phyloP scores from a whole-genome alignment of 1,284 basidiomycete species.

The Heliocybe sulcata region DNA sequence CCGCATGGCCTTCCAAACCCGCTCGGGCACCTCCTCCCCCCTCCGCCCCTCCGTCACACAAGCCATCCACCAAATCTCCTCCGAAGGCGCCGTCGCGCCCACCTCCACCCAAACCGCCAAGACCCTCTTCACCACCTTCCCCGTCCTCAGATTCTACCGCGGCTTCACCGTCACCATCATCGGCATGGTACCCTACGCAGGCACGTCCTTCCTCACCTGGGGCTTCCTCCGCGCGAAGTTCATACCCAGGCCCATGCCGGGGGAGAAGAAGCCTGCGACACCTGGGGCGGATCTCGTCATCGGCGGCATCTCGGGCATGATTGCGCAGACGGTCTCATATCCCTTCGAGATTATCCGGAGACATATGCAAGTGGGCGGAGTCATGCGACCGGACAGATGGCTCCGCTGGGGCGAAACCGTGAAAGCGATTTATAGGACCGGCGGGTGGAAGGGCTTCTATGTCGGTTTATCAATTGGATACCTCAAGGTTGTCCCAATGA shows the following conservation, averaged over 20 bases:
- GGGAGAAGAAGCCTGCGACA: conserved; percentile 13
- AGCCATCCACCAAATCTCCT: conserved; percentile 64
- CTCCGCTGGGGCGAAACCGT: conserved; percentile 78
- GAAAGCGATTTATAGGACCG: conserved; percentile 50
- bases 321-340: conserved; percentile 90
- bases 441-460: conserved; percentile 88
- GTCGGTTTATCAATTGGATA: conserved; percentile 93
- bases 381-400: conserved; percentile 72
- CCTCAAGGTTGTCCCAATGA: conserved; percentile 97
- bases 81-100: conserved; percentile 39
- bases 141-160: conserved; percentile 88
- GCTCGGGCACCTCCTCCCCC: conserved; percentile 23
- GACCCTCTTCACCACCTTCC: conserved; percentile 46
- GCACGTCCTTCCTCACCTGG: conserved; percentile 93
- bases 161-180: conserved; percentile 89
- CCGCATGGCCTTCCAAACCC: conserved; percentile 88
- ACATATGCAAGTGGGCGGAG: conserved; percentile 94
- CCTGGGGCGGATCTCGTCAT: conserved; percentile 62
- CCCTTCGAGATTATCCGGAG: conserved; percentile 94
- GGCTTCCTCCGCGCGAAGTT: conserved; percentile 73
- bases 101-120: conserved; percentile 12
- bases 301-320: conserved; percentile 87
- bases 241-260: conserved; percentile 30
- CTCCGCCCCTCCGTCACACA: conserved; percentile 54
- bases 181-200: conserved; percentile 96